A percentile compares a stretch with the other conserved stretches of the same genome.
phyloP scores from a whole-genome alignment of 257 asterid species.

The Linaria vulgaris region DNA sequence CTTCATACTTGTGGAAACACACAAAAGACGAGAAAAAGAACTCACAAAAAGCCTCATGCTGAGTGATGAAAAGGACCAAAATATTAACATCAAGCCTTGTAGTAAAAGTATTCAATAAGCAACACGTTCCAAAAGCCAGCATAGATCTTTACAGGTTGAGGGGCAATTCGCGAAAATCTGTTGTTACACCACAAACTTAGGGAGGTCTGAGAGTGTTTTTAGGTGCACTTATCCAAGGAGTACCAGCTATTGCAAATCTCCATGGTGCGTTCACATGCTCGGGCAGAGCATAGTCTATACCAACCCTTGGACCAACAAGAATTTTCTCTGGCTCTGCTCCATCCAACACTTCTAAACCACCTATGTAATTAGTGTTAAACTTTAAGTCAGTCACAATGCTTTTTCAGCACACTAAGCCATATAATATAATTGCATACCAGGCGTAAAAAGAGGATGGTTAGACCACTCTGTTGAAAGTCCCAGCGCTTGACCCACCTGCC shows the following conservation, averaged over 20 bases:
- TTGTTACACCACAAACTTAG: conserved; percentile 14
- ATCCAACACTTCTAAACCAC: conserved; percentile 87
- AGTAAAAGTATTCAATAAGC: no score
- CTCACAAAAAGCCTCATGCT: no score
- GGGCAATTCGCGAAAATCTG: no score
- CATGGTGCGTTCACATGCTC: conserved; percentile 76
- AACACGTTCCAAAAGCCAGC: no score
- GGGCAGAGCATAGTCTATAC: conserved; percentile 76
- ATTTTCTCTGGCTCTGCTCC: conserved; percentile 74
- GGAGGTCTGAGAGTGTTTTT: conserved; percentile 67
- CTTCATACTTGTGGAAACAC: no score
- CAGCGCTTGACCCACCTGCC: conserved; percentile 89
- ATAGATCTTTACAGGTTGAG: no score
- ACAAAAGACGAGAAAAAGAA: no score
- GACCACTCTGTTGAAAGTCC: conserved; percentile 94
- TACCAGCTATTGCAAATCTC: conserved; percentile 86
- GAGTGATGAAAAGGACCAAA: no score
- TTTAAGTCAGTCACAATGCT: conserved; percentile 11
- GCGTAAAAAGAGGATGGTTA: conserved; percentile 68
- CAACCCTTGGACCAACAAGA: conserved; percentile 88
- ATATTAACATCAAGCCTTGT: no score
- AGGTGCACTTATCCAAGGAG: conserved; percentile 91
- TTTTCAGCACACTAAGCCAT: conserved; percentile 5
- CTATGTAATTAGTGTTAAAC: conserved; percentile 35
- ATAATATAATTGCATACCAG: conserved; percentile 45